Percentiles rank a stretch among this genome's conserved stretches.
These are phyloP conservation scores for Kwoniella botswanensis DNA, from an alignment of 768 basidiomycete species.

Conservation along the genomic window DNA sequence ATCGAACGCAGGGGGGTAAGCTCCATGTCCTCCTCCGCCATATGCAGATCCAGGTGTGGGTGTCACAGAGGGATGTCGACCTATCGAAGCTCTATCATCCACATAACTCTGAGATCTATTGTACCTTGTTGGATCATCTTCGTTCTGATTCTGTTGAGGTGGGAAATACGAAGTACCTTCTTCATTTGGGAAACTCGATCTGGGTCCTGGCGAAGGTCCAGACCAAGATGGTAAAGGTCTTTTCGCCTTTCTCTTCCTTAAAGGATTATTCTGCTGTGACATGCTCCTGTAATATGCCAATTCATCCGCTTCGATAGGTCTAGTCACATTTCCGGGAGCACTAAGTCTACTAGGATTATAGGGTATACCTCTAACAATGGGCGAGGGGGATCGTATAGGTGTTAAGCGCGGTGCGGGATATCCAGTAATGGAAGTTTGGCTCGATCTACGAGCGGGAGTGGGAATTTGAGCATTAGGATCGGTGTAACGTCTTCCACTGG, in stretches of 20 bases:
- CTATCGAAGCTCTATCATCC: constrained; percentile 25
- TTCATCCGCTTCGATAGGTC: constrained; percentile 45
- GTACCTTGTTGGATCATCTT: constrained; percentile 2
- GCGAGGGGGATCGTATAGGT: constrained; percentile 37
- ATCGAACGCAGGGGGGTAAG: constrained; percentile 24
- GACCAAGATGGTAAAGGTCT: constrained; percentile 48
- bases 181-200: constrained; percentile 33
- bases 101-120: constrained; percentile 24
- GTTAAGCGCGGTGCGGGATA: constrained; percentile 24
- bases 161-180: constrained; percentile 48
- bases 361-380: constrained; percentile 21
- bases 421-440: constrained; percentile 14
- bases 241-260: constrained; percentile 30
- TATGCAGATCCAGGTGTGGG: constrained; percentile 23
- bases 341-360: constrained; percentile 40
- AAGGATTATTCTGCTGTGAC: constrained; percentile 44
- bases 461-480: constrained; percentile 1
- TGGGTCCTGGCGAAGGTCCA: constrained; percentile 30
- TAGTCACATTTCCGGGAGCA: constrained; percentile 23
- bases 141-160: constrained; percentile 11
- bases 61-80: constrained; percentile 26
- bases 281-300: constrained; percentile 19
- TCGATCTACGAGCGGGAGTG: constrained; percentile 16
- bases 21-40: constrained; percentile 2
- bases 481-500: constrained; percentile 11